A percentile compares a stretch with the other conserved stretches of the same genome.
Conservation (phyloP, 345 rosid genomes). For the Limnanthes douglasii region DNA sequence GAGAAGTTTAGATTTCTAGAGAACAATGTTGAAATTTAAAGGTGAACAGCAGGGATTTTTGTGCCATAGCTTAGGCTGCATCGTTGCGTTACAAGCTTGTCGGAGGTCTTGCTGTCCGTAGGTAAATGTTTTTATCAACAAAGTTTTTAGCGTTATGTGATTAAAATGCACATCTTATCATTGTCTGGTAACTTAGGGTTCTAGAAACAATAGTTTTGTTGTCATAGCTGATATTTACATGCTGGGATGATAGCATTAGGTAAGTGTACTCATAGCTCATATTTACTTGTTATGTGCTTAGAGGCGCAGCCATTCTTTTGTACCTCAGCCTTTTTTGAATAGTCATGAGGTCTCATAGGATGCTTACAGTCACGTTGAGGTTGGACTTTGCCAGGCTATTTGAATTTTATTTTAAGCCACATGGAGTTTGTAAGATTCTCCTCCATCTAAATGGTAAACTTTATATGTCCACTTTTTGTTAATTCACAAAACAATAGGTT, state of each 20-base stretch:
- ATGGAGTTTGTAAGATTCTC: background rate
- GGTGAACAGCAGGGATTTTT: slow-evolving; percentile 60
- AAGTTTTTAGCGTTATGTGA: too few species aligned
- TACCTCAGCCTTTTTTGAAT: background rate
- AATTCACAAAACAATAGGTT: too few species aligned
- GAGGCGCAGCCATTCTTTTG: background rate
- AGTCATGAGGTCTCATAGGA: background rate
- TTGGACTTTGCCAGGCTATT: slow-evolving; percentile 2
- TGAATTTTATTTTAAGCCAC: background rate
- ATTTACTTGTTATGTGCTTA: too few species aligned
- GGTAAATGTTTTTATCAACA: slow-evolving; percentile 15
- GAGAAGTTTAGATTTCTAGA: slow-evolving; percentile 58
- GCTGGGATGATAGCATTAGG: too few species aligned
- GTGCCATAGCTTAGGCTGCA: slow-evolving; percentile 89
- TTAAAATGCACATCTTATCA: too few species aligned
- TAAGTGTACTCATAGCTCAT: too few species aligned
- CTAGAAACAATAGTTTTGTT: too few species aligned
- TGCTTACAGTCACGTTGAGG: background rate
- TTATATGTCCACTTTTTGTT: too few species aligned
- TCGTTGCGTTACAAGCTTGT: slow-evolving; percentile 84
- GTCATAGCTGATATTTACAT: too few species aligned
- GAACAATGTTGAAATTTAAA: slow-evolving; percentile 72
- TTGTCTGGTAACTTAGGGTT: too few species aligned
- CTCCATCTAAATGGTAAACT: too few species aligned
- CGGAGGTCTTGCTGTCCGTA: slow-evolving; percentile 82